Base-by-base conservation (phyloP, 2,329 filamentous ascomycete genomes). In the Furcasterigmium furcatum region DNA sequence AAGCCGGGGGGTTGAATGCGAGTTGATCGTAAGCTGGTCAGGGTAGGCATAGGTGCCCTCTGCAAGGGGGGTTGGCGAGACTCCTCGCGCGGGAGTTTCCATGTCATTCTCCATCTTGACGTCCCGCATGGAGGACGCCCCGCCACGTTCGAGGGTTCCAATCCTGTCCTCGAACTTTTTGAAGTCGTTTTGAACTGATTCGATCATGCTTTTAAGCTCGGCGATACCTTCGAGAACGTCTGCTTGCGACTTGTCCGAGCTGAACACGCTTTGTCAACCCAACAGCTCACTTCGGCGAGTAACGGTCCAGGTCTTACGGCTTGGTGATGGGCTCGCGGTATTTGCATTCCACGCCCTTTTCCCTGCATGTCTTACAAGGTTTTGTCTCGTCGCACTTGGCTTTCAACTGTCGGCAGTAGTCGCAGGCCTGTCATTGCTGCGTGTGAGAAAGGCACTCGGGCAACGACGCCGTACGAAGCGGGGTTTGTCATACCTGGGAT, bases 281-380 rank as follows among this genome's bases (percentile, higher is more conserved):
- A 27, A 27, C 12, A 12, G 12, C 24, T 27, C 7, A 27, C 24
- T 27, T 27, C 7, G 24, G 7, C 24, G 12, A 9, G 30, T 5
- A 34, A 13, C 30, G 30, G 12, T 7, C 12, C 40, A 8, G 41
- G 19, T 73, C 86, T 63, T 76, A 95, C 88, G 95, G 92, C 60
- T 95, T 94, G 14, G 90, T 90, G 19, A 90, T 87, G 6, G 94
- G 87, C 59, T 96, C 91, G 53, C 91, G 84, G 65, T 96, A 97
- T 64, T 88, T 85, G 71, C 89, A 99, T 44, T 84, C 77, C 25
- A 90, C 77, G 53, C 80, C 84, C 62, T 95, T 95, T 55, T 97
- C 91, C 57, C 86, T 87, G 64, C 94, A 99, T 57, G 85, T 89
- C 60, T 90, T 92, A 57, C 87, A 86, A 2, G 87, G 91, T 53